Evolutionary conservation across 176 grass and related monocot species (phyloP).

Genomic region (Lolium multiflorum): DNA sequence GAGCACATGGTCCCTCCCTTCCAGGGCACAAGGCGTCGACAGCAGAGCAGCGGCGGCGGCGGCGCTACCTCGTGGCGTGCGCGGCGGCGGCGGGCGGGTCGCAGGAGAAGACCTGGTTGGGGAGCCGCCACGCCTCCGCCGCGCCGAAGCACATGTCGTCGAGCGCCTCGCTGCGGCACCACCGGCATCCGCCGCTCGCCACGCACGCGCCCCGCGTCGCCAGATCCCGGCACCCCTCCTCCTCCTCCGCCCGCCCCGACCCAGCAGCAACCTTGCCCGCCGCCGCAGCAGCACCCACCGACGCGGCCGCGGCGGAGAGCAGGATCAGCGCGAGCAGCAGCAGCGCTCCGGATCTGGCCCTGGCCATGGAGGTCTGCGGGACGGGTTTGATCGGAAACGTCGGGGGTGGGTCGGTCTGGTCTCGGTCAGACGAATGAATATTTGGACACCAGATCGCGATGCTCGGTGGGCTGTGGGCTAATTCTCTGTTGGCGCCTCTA

Average conservation of each 20-base stretch:
- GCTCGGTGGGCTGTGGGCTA: neutral
- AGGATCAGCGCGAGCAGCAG: slow-evolving; percentile 34
- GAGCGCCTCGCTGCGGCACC: slow-evolving; percentile 83
- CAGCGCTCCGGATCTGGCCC: slow-evolving; percentile 16
- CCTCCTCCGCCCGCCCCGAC: neutral
- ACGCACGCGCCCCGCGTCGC: slow-evolving; percentile 53
- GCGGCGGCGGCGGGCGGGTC: slow-evolving; percentile 42
- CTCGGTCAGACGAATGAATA: neutral
- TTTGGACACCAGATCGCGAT: neutral
- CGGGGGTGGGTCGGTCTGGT: neutral
- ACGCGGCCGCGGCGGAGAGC: slow-evolving; percentile 12
- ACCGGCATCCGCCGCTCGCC: slow-evolving; percentile 60
- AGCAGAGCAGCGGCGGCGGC: neutral
- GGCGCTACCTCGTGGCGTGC: slow-evolving; percentile 25
- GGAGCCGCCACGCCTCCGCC: slow-evolving; percentile 83
- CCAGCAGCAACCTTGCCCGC: slow-evolving; percentile 3
- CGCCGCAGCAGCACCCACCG: neutral
- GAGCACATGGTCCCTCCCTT: neutral
- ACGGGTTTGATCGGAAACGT: neutral
- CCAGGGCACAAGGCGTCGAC: neutral
- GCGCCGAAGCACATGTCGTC: slow-evolving; percentile 96
- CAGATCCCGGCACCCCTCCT: slow-evolving; percentile 57
- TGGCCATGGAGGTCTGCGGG: neutral
- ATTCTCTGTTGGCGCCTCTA: neutral
- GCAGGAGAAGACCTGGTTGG: slow-evolving; percentile 79